phyloP scores from a whole-genome alignment of 2,329 filamentous ascomycete genomes.

The Xylariales sp. region DNA sequence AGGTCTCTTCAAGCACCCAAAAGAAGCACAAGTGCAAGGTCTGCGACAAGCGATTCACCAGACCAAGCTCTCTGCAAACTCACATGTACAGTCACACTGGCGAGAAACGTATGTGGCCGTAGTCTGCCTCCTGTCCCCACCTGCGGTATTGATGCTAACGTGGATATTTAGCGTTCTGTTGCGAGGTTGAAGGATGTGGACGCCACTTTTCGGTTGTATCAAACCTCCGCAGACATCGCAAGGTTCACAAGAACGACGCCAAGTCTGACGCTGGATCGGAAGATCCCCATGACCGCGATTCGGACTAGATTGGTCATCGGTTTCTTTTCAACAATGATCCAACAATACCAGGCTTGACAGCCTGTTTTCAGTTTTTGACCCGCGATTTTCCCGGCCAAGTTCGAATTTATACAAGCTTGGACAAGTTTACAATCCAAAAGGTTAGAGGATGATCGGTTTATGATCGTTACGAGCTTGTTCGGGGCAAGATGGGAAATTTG shows the following conservation, averaged over 20 bases:
- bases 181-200: constrained; percentile 90
- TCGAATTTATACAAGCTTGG: too few species aligned
- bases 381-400: too few species aligned
- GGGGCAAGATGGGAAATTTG: not conserved
- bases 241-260: constrained; percentile 83
- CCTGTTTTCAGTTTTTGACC: constrained; percentile 5
- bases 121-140: not conserved
- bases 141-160: too few species aligned
- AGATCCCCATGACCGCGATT: constrained; percentile 58
- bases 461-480: too few species aligned
- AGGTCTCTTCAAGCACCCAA: constrained; percentile 89
- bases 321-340: constrained; percentile 9
- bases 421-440: too few species aligned
- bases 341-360: constrained; percentile 15
- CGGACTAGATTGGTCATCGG: constrained; percentile 36
- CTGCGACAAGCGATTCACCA: constrained; percentile 94
- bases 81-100: constrained; percentile 99
- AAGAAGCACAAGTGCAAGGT: constrained; percentile 99
- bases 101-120: constrained; percentile 78
- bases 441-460: too few species aligned
- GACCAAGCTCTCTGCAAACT: constrained; percentile 89
- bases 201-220: constrained; percentile 97
- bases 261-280: constrained; percentile 61
- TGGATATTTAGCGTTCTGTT: constrained; percentile 88
- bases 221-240: constrained; percentile 88